Base-by-base conservation (phyloP, 2,329 filamentous ascomycete genomes). In the Fusarium guadeloupense region DNA sequence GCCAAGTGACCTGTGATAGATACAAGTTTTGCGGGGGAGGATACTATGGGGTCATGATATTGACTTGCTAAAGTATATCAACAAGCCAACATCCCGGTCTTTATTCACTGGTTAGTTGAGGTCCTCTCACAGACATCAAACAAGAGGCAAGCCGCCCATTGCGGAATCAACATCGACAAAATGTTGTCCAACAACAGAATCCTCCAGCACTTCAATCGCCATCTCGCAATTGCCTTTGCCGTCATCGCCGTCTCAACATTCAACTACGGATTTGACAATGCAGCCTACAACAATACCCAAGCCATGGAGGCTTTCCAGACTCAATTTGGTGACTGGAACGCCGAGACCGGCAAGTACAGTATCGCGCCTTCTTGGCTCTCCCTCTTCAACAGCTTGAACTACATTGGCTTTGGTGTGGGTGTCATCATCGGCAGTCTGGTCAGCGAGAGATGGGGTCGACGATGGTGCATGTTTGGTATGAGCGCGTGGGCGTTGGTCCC, bases 221-320 rank as follows among this genome's bases (percentile, higher is more conserved):
- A 44, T 7, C 48, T 70, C 5, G 41, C 45, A 0, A 39, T 62
- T 0, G 61, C 64, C 4, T 54, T 55, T 16, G 34, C 52, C 3
- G 44, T 77, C 39, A 73, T 77, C 40, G 74, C 74, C n/a, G 52
- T 77, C 3, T 75, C 72, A 0, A 69, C 67, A 3, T 72, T 76
- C 56, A 77, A 76, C 59, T 77, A 76, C 70, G 75, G 75, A 45
- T 75, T 77, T 28, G 75, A 77, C 53, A 75, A 76, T 46, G 71
- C 75, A 52, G 75, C 67, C 2, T 75, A 75, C 49, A 67, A 72
- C 4, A 73, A 69, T 1, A 66, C 59, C 0, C 75, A 77, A 58
- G 71, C 75, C 5, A 77, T 77, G 75, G 61, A 69, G 13, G 46
- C 71, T 7, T 77, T 75, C 39, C 66, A 65, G 6, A 62, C 59